Evolutionary conservation across 306 rosid species (phyloP), one percentile per base, ranked within the genome.

Genomic region (Herpetospermum pedunculosum): DNA sequence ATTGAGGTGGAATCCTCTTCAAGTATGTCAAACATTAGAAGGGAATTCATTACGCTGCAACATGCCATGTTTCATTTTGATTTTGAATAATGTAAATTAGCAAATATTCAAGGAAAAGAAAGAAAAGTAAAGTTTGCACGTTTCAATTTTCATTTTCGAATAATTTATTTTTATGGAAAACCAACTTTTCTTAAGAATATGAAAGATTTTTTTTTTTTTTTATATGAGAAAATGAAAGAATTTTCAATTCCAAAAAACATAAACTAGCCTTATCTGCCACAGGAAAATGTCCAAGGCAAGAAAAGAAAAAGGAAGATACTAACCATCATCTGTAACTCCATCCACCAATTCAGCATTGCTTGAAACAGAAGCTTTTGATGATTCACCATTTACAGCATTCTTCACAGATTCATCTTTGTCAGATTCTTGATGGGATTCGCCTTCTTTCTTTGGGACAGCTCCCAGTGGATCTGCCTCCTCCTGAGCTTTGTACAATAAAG

Each of bases 391-490:
- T 54, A 72, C 29, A 81, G 79, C 79, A 82, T 50, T 83, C 83
- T 91, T 91, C 29, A 41, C 91, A 73, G 94, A 76, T 67, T 81
- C 89, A 78, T 77, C 87, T 63, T 84, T 88, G 32, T 70, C 78
- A 44, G 93, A 84, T 72, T 79, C 85, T 41, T 84, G 86, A 25
- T 84, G 90, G 64, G 92, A 84, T 67, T 77, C 86, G 44, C 78
- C 81, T 80, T 84, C 89, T 79, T 86, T 89, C 86, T 94, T 94
- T 13, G 99, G 99, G 23, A 94, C 90, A 83, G 53, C 74, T 64
- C 79, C 99, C 76, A 94, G 80, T 37, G 99, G 99, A 82, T 91
- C 96, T 68, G 99, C 86, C 78, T 94, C 99, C 83, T 89, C 99
- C 78, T 94, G 99, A 64, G 96, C 97, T 80, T 94, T 91, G 85